Percentiles rank a stretch among this genome's conserved stretches.
These are phyloP conservation scores for Phytopythium delawarense DNA, from an alignment of 352 stramenopile species.

Conservation along the genomic window DNA sequence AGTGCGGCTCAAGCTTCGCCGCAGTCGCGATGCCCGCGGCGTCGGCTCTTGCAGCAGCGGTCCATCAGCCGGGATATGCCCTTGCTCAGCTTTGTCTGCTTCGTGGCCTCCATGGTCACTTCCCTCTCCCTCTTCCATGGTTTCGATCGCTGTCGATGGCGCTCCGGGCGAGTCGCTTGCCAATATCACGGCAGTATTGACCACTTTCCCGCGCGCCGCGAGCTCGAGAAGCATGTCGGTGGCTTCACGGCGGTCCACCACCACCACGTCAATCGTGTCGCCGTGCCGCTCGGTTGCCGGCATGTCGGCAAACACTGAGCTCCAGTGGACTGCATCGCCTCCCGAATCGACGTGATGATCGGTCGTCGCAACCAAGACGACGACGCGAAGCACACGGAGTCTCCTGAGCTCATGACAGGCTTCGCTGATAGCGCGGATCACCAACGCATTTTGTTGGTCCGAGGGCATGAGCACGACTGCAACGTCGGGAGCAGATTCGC, in stretches of 20 bases:
- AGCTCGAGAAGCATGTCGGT: conserved; percentile 69
- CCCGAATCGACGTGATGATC: conserved; percentile 10
- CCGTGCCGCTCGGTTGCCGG: conserved; percentile 43
- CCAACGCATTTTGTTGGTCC: conserved; percentile 46
- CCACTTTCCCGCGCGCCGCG: conserved; percentile 52
- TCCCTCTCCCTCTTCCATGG: conserved; percentile 6
- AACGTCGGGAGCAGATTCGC: conserved; percentile 35
- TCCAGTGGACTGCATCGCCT: conserved; percentile 23
- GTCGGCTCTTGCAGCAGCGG: conserved; percentile 3
- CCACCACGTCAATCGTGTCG: conserved; percentile 61
- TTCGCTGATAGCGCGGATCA: conserved; percentile 45
- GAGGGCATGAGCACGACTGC: conserved; percentile 61
- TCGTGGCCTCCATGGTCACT: neutral
- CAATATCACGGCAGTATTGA: conserved; percentile 40
- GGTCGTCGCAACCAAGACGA: conserved; percentile 43
- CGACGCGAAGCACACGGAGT: conserved; percentile 46
- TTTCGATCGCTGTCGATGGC: conserved; percentile 13
- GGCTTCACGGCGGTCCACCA: conserved; percentile 54
- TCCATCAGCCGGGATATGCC: neutral
- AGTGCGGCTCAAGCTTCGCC: conserved; percentile 32
- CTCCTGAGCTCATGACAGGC: conserved; percentile 44
- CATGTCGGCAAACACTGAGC: conserved; percentile 48
- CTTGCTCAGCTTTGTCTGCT: neutral
- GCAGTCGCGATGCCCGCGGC: conserved; percentile 1
- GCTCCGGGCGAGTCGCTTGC: neutral